These are phyloP conservation scores for Eruca vesicaria DNA, from an alignment of 441 rosid species.

Conservation along the genomic window DNA sequence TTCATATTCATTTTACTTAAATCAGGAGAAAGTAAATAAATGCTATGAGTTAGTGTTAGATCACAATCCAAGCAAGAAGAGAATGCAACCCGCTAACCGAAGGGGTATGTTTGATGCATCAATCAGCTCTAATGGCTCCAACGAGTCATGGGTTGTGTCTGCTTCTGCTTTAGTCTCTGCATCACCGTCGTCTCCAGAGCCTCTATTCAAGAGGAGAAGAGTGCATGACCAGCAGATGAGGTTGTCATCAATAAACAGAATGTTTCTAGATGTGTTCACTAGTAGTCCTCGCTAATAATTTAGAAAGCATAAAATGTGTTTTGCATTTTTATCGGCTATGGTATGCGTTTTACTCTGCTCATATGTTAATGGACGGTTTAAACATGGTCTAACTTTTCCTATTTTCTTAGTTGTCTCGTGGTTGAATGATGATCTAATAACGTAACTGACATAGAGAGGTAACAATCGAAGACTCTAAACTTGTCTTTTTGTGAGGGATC, in stretches of 20 bases:
- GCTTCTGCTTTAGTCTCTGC: not conserved
- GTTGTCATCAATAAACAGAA: slow-evolving; percentile 56
- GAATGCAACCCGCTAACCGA: slow-evolving; percentile 45
- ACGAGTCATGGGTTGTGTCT: slow-evolving; percentile 47
- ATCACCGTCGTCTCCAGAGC: slow-evolving; percentile 15
- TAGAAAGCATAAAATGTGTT: slow-evolving; percentile 12
- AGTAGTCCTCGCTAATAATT: slow-evolving; percentile 63
- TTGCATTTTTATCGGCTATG: slow-evolving; percentile 13
- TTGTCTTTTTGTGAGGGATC: not conserved
- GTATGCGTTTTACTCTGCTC: slow-evolving; percentile 10
- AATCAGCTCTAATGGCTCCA: slow-evolving; percentile 55
- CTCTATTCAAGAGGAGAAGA: slow-evolving; percentile 63
- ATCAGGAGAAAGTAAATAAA: slow-evolving; percentile 52
- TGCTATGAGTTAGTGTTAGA: slow-evolving; percentile 52
- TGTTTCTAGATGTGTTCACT: slow-evolving; percentile 41
- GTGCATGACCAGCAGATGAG: slow-evolving; percentile 68
- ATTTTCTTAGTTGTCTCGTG: not conserved
- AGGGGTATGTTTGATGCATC: slow-evolving; percentile 45
- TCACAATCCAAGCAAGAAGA: slow-evolving; percentile 40
- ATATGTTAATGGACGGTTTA: slow-evolving; percentile 7
- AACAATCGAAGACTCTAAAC: not conserved
- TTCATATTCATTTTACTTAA: not conserved
- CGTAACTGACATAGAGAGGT: not conserved
- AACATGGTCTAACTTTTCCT: not conserved
- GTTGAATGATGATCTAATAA: not conserved